These are phyloP conservation scores for Aegle marmelos DNA, from an alignment of 345 rosid genomes.

Conservation along the genomic window DNA sequence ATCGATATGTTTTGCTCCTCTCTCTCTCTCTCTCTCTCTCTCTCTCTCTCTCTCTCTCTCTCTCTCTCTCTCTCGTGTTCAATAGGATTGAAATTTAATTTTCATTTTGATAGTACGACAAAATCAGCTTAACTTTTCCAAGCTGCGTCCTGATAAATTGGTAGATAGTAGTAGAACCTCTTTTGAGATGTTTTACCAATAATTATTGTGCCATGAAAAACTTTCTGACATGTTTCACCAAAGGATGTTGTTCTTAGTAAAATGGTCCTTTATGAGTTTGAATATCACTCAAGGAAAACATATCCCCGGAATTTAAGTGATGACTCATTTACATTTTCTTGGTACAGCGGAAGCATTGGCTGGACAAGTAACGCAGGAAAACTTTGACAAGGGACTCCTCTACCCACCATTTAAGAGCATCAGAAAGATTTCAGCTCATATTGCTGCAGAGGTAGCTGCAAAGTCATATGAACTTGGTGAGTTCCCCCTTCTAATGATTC, in stretches of 20 bases:
- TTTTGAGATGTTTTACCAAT: neutral
- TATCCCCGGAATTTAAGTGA: neutral
- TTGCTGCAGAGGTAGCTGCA: slow-evolving; percentile 86
- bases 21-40: neutral
- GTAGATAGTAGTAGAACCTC: neutral
- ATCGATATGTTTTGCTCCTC: neutral
- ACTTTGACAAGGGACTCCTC: slow-evolving; percentile 77
- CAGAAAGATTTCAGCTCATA: slow-evolving; percentile 89
- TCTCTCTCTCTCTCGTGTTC: neutral
- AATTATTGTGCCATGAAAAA: neutral
- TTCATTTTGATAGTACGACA: neutral
- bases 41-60: no score
- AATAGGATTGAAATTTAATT: neutral
- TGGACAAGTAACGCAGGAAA: slow-evolving; percentile 64
- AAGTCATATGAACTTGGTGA: slow-evolving; percentile 94
- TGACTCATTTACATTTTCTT: neutral
- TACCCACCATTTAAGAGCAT: slow-evolving; percentile 83
- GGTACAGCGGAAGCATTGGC: slow-evolving; percentile 89
- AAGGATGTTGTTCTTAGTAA: neutral
- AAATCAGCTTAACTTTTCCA: neutral
- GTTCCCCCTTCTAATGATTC: neutral
- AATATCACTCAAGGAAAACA: neutral
- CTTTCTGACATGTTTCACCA: neutral
- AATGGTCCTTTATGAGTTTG: neutral
- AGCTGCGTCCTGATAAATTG: neutral